Conservation (phyloP, 23 red algal species). For the Gracilariopsis chorda region DNA sequence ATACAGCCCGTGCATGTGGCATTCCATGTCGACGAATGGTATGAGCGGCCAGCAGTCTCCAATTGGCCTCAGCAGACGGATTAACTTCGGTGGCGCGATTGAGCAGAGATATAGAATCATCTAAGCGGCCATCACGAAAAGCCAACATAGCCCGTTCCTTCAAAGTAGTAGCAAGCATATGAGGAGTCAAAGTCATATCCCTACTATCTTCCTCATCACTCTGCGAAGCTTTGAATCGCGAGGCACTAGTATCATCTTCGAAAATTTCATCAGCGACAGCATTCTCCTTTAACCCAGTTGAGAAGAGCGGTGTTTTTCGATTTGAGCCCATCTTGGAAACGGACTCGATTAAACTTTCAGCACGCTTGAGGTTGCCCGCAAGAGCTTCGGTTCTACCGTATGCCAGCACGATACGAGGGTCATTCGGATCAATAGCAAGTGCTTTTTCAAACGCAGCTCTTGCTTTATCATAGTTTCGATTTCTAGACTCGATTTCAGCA, state of each 20-base stretch:
- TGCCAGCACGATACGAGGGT: conserved; percentile 20
- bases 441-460: conserved; percentile 28
- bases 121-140: conserved; percentile 11
- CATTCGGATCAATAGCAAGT: conserved; percentile 15
- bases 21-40: conserved; percentile 1
- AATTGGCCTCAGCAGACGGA: background rate
- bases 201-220: background rate
- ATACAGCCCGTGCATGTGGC: background rate
- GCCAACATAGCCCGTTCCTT: conserved; percentile 30
- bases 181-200: conserved; percentile 25
- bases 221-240: background rate
- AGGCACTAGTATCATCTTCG: background rate
- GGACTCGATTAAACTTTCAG: background rate
- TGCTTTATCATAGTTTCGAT: conserved; percentile 33
- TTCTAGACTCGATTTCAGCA: conserved; percentile 30
- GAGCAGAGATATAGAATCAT: conserved; percentile 35
- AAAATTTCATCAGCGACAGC: background rate
- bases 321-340: background rate
- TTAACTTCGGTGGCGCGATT: conserved; percentile 38
- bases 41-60: conserved; percentile 26
- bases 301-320: background rate
- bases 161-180: conserved; percentile 31
- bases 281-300: background rate
- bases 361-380: conserved; percentile 15
- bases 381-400: conserved; percentile 40